These are phyloP conservation scores for Metschnikowia lachancei DNA, from an alignment of 805 yeast species.

Conservation along the genomic window DNA sequence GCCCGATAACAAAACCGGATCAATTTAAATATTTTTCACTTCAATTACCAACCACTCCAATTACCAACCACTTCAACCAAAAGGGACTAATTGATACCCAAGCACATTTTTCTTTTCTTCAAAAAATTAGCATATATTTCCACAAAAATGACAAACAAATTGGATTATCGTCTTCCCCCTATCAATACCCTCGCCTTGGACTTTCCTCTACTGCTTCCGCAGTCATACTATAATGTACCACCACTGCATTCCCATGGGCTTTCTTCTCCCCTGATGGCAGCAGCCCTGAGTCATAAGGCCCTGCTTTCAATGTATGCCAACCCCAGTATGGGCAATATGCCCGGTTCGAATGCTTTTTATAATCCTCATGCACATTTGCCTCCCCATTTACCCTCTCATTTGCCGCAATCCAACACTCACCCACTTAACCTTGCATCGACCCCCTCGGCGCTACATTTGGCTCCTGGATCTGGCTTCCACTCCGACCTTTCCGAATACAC, in stretches of 20 bases:
- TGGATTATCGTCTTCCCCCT: conserved; percentile 30
- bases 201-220: conserved; percentile 24
- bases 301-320: background rate
- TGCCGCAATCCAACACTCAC: background rate
- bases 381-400: background rate
- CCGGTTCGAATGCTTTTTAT: background rate
- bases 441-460: background rate
- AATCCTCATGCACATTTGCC: background rate
- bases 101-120: too few relatives aligned
- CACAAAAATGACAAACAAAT: conserved; percentile 12
- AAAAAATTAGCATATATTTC: too few relatives aligned
- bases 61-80: too few relatives aligned
- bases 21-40: too few relatives aligned
- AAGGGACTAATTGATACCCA: too few relatives aligned
- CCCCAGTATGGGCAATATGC: background rate
- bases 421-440: background rate
- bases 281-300: background rate
- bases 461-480: background rate
- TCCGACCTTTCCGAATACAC: background rate
- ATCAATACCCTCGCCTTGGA: conserved; percentile 37
- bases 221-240: background rate
- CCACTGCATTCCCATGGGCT: conserved; percentile 3
- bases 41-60: too few relatives aligned
- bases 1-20: too few relatives aligned
- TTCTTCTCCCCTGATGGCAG: conserved; percentile 7